Percentiles rank a stretch among this genome's conserved stretches.
Evolutionary conservation across 2,329 filamentous ascomycete genomes (phyloP).

Genomic region (Monilinia aucupariae): DNA sequence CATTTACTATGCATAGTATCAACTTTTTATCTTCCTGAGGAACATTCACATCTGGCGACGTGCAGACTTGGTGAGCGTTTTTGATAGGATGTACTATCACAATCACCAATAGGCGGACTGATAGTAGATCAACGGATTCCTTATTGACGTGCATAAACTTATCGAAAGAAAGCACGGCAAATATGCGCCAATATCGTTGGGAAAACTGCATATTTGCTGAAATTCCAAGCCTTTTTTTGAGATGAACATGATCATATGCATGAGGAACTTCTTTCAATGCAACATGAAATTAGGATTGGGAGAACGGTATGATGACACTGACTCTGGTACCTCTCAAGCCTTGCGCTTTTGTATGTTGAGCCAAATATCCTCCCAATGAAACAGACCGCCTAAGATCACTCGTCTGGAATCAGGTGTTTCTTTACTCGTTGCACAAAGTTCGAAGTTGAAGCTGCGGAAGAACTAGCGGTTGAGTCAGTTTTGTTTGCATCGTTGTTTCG

Average conservation of each 20-base stretch:
- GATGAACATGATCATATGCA: background rate
- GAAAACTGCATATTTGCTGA: background rate
- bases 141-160: too few relatives aligned
- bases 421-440: background rate
- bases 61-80: too few relatives aligned
- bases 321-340: background rate
- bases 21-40: too few relatives aligned
- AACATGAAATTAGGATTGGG: background rate
- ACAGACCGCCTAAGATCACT: background rate
- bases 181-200: too few relatives aligned
- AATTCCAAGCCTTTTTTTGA: background rate
- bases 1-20: too few relatives aligned
- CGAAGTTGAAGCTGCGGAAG: background rate
- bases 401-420: background rate
- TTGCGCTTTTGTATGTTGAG: background rate
- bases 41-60: too few relatives aligned
- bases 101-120: too few relatives aligned
- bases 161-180: too few relatives aligned
- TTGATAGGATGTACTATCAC: too few relatives aligned
- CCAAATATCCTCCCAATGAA: conserved; percentile 9
- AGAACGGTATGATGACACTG: background rate
- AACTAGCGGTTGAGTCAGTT: background rate
- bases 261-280: too few relatives aligned
- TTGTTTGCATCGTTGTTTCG: background rate
- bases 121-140: too few relatives aligned